Evolutionary conservation across 2,329 filamentous ascomycete species (phyloP), one percentile per base, ranked within the genome.

Genomic region (Fusarium verrucosum): DNA sequence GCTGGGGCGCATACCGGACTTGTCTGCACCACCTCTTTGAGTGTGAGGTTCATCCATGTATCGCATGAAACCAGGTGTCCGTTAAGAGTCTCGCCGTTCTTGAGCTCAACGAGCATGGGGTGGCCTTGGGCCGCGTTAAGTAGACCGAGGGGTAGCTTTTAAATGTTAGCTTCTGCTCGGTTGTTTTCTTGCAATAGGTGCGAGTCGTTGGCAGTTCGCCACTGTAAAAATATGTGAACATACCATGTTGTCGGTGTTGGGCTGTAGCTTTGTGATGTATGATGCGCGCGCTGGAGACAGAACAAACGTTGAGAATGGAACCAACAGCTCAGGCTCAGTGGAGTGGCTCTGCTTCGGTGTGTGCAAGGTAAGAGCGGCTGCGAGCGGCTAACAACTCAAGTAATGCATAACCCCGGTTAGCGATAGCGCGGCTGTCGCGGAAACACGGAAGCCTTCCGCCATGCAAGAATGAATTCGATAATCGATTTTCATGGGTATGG

Each of bases 1-100:
- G 33, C 22, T 10, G n/a, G 30, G 23, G 35, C 17, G 52, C 83
- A 47, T 79, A 90, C 88, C 22, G 94, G 89, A 75, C 91, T 97
- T 17, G 95, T 98, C 80, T 98, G 94, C 32, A 98, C 92, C 20
- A 99, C 96, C 78, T 98, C 95, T 79, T 95, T 96, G 69, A 99
- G 81, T 3, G 94, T 98, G 71, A 99, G 82, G 81, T 99, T 99
- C 95, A 99, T 99, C 93, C 95, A 99, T 44, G 94, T 99, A 78
- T 99, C 95, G 87, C 94, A 99, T 78, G 90, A 92, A 77, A 97
- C 91, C 58, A 99, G 84, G 75, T 97, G 93, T 65, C 95, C 95
- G 80, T 98, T 99, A 61, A 99, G 86, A 0, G 95, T 98, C 80
- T 99, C 94, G 81, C 94, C 94, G 75, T 94, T 96, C 84, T 97